Evolutionary conservation across 2,329 filamentous ascomycete genomes (phyloP).

Genomic region (Alternaria gansuensis): DNA sequence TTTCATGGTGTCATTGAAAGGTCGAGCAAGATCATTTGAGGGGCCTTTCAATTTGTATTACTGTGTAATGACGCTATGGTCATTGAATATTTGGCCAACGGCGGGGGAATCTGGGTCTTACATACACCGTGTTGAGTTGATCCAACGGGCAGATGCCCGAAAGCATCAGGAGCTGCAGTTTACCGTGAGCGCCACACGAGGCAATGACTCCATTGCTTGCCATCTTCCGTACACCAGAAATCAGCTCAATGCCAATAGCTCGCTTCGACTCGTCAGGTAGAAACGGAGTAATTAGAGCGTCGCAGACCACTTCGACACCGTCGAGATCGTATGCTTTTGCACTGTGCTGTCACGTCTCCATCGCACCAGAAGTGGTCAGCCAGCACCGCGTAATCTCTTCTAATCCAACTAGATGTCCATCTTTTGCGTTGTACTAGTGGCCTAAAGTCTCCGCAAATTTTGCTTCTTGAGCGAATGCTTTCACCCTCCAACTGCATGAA

Average conservation of each 20-base stretch:
- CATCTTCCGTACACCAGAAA: conserved; percentile 1
- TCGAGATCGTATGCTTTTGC: conserved; percentile 31
- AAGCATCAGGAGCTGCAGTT: conserved; percentile 52
- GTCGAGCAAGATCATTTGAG: conserved; percentile 27
- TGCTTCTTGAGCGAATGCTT: conserved; percentile 28
- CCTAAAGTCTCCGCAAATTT: conserved; percentile 22
- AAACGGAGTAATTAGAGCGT: conserved; percentile 23
- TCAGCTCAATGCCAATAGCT: conserved; percentile 41
- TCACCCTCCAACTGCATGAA: conserved; percentile 26
- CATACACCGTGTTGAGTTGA: conserved; percentile 27
- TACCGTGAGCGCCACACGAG: conserved; percentile 51
- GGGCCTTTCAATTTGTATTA: conserved; percentile 32
- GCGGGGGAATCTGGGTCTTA: conserved; percentile 25
- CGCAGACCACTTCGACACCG: conserved; percentile 18
- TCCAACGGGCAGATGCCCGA: conserved; percentile 48
- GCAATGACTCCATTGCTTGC: conserved; percentile 55
- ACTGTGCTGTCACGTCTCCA: conserved; percentile 29
- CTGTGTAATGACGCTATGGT: conserved; percentile 27
- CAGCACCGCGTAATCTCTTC: conserved; percentile 25
- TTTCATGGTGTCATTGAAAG: conserved; percentile 23
- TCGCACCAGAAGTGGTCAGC: conserved; percentile 23
- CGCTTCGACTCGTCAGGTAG: conserved; percentile 24
- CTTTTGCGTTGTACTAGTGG: conserved; percentile 20
- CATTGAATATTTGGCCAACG: conserved; percentile 40
- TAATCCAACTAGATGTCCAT: conserved; percentile 29